A percentile compares a stretch with the other conserved stretches of the same genome.
phyloP scores from a whole-genome alignment of 345 rosid species.

The Gossypium anomalum region DNA sequence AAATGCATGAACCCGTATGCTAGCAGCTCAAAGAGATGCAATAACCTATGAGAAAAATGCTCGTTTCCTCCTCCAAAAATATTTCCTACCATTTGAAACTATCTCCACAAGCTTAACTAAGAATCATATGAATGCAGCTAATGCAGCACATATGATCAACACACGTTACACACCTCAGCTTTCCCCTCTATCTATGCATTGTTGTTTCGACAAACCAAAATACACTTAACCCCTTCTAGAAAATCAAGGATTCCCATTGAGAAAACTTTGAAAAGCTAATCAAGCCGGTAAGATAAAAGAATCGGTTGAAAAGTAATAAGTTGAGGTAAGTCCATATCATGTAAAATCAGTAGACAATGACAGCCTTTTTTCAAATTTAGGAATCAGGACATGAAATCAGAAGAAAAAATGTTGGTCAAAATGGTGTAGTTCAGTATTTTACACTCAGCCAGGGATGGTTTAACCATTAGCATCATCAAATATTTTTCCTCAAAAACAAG shows the following conservation, averaged over 20 bases:
- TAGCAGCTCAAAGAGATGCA: background rate
- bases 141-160: background rate
- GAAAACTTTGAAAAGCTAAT: constrained; percentile 1
- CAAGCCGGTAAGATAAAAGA: background rate
- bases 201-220: background rate
- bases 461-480: background rate
- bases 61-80: background rate
- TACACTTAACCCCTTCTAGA: background rate
- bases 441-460: background rate
- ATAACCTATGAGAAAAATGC: background rate
- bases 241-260: background rate
- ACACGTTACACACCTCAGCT: background rate
- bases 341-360: background rate
- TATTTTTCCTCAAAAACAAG: too few relatives aligned
- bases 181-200: background rate
- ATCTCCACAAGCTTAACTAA: background rate
- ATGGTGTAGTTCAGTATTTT: background rate
- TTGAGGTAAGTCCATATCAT: background rate
- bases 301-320: background rate
- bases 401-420: background rate
- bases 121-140: constrained; percentile 2
- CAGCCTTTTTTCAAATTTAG: background rate
- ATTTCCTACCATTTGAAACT: background rate
- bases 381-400: constrained; percentile 5
- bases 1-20: background rate